Base-by-base conservation (phyloP, 108 stramenopile species). In the Chaetoceros tenuissimus region DNA sequence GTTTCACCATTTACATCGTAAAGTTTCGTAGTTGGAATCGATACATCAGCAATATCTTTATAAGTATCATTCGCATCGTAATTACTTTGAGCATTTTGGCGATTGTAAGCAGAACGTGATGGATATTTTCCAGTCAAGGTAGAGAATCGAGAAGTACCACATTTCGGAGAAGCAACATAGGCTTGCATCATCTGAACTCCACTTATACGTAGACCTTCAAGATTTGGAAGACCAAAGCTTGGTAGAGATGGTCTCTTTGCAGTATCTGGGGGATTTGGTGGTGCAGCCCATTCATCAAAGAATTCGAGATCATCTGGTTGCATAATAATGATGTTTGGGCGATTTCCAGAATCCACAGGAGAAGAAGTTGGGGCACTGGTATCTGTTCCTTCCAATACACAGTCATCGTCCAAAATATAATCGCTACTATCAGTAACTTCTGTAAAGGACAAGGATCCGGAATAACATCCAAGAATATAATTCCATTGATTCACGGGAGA, bases 231-330 rank as follows among this genome's bases (percentile, higher is more conserved):
- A n/a, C n/a, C n/a, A 24, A 2, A 10, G 53, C 17, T 53, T 19
- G 20, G 53, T 20, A 19, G 28, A 31, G 47, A 30, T 8, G 48
- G 29, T 25, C 18, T 18, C 16, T 43, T 57, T 22, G 51, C 51
- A 24, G 13, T 47, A 31, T 58, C 28, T n/a, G 40, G n/a, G 31
- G 26, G 22, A 5, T 63, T 48, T 2, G 69, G 29, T 27, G 68
- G 74, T 2, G 64, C 59, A 17, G 24, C 13, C 63, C 68, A 75
- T 22, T 66, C 74, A 20, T 62, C 53, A 22, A 64, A 67, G 59
- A 71, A 75, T 1, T 49, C 31, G 21, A 66, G 25, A 40, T 75
- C 74, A 45, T 75, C 74, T 1, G 74, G 74, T 71, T 75, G 74
- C 29, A 75, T 70, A 24, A 75, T 46, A 31, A 75, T 75, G 60